Evolutionary conservation across 1,284 basidiomycete genomes (phyloP).

Genomic region (Irpex rosettiformis): DNA sequence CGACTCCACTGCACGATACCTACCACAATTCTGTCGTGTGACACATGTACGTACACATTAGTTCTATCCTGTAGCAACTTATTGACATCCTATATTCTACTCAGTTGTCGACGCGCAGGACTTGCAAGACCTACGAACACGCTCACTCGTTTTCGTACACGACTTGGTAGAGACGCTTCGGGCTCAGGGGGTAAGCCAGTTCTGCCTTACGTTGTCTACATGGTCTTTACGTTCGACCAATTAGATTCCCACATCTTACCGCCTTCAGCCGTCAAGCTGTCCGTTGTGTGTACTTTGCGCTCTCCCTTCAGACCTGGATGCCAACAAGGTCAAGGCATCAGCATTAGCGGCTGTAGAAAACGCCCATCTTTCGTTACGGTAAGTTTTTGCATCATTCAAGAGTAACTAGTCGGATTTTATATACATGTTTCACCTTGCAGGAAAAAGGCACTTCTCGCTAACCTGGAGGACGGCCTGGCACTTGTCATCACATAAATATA

Average conservation of each 20-base stretch:
- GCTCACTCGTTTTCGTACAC: slow-evolving; percentile 64
- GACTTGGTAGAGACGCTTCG: slow-evolving; percentile 57
- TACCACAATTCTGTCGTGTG: slow-evolving; percentile 54
- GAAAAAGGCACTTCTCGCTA: slow-evolving; percentile 48
- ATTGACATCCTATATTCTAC: slow-evolving; percentile 4
- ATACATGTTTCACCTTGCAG: slow-evolving; percentile 35
- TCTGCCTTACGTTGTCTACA: background rate
- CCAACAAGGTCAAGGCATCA: slow-evolving; percentile 38
- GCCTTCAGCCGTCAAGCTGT: slow-evolving; percentile 58
- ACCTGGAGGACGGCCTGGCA: slow-evolving; percentile 50
- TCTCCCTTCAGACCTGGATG: slow-evolving; percentile 38
- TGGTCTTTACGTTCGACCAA: slow-evolving; percentile 3
- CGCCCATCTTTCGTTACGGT: slow-evolving; percentile 45
- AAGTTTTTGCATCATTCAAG: slow-evolving; percentile 15
- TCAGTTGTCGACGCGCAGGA: slow-evolving; percentile 64
- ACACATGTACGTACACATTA: slow-evolving; percentile 43
- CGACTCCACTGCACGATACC: slow-evolving; percentile 62
- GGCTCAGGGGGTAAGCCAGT: slow-evolving; percentile 47
- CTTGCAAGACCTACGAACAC: slow-evolving; percentile 59
- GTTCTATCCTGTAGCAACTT: slow-evolving; percentile 1
- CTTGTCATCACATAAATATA: slow-evolving; percentile 48
- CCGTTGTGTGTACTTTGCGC: slow-evolving; percentile 55
- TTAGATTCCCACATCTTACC: slow-evolving; percentile 59
- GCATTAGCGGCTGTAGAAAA: slow-evolving; percentile 44
- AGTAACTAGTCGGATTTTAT: background rate